A percentile compares a stretch with the other conserved stretches of the same genome.
phyloP scores from a whole-genome alignment of 495 filamentous ascomycete species.

The Xylaria acuta region DNA sequence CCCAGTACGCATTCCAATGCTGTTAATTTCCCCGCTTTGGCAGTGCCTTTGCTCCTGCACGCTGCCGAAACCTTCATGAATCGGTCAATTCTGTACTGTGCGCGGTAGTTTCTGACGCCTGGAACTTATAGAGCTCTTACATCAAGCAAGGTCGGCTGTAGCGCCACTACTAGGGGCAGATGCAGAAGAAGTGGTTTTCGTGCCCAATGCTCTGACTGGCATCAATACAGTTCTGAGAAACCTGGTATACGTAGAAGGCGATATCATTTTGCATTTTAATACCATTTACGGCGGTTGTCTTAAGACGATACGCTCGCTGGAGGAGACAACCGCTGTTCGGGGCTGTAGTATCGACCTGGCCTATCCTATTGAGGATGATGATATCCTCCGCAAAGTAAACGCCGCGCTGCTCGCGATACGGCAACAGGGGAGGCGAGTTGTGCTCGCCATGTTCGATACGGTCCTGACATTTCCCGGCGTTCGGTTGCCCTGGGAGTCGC shows the following conservation, averaged over 20 bases:
- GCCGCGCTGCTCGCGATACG: slow-evolving; percentile 50
- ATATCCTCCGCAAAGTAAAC: slow-evolving; percentile 59
- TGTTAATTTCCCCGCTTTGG: neutral
- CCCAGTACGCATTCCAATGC: slow-evolving; percentile 35
- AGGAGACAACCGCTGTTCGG: slow-evolving; percentile 57
- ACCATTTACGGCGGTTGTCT: slow-evolving; percentile 81
- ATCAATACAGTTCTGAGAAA: slow-evolving; percentile 82
- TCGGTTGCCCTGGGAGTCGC: slow-evolving; percentile 73
- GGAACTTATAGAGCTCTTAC: slow-evolving; percentile 48
- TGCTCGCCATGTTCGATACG: slow-evolving; percentile 76
- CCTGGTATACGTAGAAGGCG: slow-evolving; percentile 59
- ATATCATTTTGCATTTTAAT: slow-evolving; percentile 71
- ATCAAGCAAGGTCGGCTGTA: slow-evolving; percentile 64
- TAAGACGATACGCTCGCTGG: slow-evolving; percentile 71
- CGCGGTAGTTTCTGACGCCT: neutral
- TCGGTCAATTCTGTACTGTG: neutral
- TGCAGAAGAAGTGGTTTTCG: slow-evolving; percentile 69
- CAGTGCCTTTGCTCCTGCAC: neutral
- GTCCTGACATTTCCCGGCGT: slow-evolving; percentile 75
- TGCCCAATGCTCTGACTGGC: slow-evolving; percentile 81
- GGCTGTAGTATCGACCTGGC: slow-evolving; percentile 45
- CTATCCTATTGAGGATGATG: slow-evolving; percentile 67
- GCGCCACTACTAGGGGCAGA: slow-evolving; percentile 67
- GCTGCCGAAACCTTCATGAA: neutral
- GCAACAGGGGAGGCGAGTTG: slow-evolving; percentile 50